Conservation (phyloP, 108 stramenopile genomes). For the Nannochloropsis salina region DNA sequence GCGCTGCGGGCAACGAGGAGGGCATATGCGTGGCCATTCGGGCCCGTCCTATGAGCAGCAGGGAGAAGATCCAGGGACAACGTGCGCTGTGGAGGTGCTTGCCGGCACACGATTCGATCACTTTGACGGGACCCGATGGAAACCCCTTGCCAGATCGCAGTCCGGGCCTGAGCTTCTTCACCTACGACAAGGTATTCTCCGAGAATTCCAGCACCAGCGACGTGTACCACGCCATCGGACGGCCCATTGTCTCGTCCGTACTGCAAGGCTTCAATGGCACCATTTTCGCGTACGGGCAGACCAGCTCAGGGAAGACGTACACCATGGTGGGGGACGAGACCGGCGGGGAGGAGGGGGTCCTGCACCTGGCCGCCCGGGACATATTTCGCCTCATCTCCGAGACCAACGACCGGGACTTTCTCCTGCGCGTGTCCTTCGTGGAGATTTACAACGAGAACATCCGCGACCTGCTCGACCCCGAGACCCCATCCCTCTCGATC, state of each 20-base stretch:
- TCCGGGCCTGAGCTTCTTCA: conserved; percentile 49
- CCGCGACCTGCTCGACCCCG: conserved; percentile 72
- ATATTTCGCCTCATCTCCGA: conserved; percentile 36
- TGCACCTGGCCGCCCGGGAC: conserved; percentile 48
- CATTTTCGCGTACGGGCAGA: conserved; percentile 57
- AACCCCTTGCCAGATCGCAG: conserved; percentile 40
- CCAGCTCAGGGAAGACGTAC: conserved; percentile 53
- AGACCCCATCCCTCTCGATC: conserved; percentile 50
- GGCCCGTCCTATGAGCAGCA: conserved; percentile 45
- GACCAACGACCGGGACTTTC: conserved; percentile 56
- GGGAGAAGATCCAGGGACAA: conserved; percentile 37
- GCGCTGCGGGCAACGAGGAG: conserved; percentile 27
- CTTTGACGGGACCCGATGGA: conserved; percentile 42
- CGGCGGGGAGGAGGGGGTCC: conserved; percentile 33
- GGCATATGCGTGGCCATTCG: conserved; percentile 49
- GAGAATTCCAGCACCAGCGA: conserved; percentile 42
- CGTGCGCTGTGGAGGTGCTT: conserved; percentile 40
- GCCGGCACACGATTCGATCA: conserved; percentile 43
- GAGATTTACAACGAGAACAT: conserved; percentile 99
- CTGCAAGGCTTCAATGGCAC: conserved; percentile 51
- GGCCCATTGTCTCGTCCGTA: conserved; percentile 37
- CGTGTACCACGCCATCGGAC: conserved; percentile 34
- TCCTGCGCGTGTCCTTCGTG: conserved; percentile 85
- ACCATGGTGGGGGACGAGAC: conserved; percentile 47
- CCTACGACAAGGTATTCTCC: conserved; percentile 50